These are phyloP conservation scores for Penicillium desertorum DNA, from an alignment of 495 filamentous ascomycete genomes.

Conservation along the genomic window DNA sequence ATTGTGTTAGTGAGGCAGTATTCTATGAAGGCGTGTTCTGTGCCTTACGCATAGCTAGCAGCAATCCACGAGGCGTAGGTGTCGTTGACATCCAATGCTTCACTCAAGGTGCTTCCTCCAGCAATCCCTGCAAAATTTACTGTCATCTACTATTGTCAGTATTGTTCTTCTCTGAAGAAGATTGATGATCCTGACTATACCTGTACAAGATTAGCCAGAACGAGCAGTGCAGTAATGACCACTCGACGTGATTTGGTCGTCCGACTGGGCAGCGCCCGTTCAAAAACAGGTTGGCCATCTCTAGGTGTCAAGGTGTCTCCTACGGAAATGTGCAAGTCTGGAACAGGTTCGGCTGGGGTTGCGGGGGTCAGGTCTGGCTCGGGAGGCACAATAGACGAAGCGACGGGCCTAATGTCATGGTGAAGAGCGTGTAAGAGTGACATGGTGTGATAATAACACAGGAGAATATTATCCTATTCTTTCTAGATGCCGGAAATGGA, in stretches of 20 bases:
- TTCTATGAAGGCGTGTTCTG: background rate
- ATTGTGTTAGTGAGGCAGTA: constrained; percentile 4
- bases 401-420: background rate
- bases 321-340: background rate
- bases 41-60: constrained; percentile 33
- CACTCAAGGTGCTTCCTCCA: constrained; percentile 29
- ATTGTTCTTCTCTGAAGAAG: background rate
- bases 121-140: constrained; percentile 35
- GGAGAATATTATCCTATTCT: no score
- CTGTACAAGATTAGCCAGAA: constrained; percentile 35
- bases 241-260: constrained; percentile 23
- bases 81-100: constrained; percentile 23
- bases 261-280: constrained; percentile 16
- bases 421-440: constrained; percentile 2
- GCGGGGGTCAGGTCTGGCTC: background rate
- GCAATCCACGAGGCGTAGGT: constrained; percentile 34
- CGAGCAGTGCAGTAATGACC: constrained; percentile 22
- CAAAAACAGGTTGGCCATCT: constrained; percentile 25
- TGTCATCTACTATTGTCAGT: constrained; percentile 25
- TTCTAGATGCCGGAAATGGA: background rate
- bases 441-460: background rate
- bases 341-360: background rate
- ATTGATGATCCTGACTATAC: constrained; percentile 7
- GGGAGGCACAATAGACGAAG: background rate
- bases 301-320: background rate